These are phyloP conservation scores for Diplosphaera chodatii DNA, from an alignment of 139 green algal species.

Conservation along the genomic window DNA sequence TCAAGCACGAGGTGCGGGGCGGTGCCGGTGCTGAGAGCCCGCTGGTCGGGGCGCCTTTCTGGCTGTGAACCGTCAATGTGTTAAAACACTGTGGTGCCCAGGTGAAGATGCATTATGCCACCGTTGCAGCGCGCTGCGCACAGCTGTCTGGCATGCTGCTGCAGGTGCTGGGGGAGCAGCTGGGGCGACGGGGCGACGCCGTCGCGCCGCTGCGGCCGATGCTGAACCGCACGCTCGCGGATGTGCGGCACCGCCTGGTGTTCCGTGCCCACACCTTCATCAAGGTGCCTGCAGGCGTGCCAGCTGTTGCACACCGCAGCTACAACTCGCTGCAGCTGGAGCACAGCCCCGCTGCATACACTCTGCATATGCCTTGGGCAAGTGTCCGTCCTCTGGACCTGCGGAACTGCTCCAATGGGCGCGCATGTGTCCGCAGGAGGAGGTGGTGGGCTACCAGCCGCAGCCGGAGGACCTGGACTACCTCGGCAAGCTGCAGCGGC, in stretches of 20 bases:
- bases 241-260: conserved; percentile 86
- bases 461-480: conserved; percentile 76
- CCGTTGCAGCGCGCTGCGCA: no score
- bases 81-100: no score
- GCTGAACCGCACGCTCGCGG: conserved; percentile 69
- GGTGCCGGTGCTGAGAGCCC: background rate
- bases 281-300: conserved; percentile 9
- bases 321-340: no score
- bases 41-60: no score
- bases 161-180: conserved; percentile 73
- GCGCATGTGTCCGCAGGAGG: conserved; percentile 41
- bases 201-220: conserved; percentile 68
- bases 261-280: conserved; percentile 83
- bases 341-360: no score
- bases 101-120: no score
- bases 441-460: conserved; percentile 65
- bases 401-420: no score
- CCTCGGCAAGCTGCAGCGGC: conserved; percentile 58
- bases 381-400: no score
- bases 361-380: no score
- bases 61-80: no score
- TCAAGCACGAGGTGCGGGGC: conserved; percentile 63
- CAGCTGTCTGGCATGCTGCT: no score
- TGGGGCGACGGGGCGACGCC: conserved; percentile 46
- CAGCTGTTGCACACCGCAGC: no score